phyloP scores from a whole-genome alignment of 1,284 basidiomycete species.

The Heimioporus retisporus region DNA sequence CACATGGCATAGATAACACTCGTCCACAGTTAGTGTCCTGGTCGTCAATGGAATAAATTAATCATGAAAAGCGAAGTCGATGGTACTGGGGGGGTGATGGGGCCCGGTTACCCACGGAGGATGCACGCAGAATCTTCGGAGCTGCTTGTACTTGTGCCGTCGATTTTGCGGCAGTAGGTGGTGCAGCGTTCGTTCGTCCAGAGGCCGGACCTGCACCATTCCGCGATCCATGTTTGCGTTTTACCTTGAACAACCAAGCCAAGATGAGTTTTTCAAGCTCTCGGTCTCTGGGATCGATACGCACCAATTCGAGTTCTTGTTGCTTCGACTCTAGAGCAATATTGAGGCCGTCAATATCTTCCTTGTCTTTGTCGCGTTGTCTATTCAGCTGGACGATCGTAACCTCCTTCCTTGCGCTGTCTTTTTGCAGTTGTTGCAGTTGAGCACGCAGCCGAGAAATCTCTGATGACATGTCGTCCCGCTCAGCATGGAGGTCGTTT shows the following conservation, averaged over 20 bases:
- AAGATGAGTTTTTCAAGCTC: constrained; percentile 2
- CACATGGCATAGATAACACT: not conserved
- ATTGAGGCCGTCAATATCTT: constrained; percentile 84
- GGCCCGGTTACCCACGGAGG: not conserved
- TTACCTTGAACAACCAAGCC: constrained; percentile 60
- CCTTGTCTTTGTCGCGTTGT: constrained; percentile 74
- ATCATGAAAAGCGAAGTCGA: not conserved
- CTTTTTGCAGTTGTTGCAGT: constrained; percentile 77
- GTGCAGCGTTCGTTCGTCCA: constrained; percentile 53
- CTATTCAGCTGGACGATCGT: constrained; percentile 80
- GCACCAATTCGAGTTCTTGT: constrained; percentile 88
- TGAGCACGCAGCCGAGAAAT: constrained; percentile 71
- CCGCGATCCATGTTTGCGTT: constrained; percentile 72
- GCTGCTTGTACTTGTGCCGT: not conserved
- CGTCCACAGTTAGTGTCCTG: no score
- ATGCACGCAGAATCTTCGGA: not conserved
- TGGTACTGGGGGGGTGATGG: not conserved
- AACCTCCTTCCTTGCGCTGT: constrained; percentile 87
- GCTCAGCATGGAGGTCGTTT: constrained; percentile 1
- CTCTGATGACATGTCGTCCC: constrained; percentile 65
- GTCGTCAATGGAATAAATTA: not conserved
- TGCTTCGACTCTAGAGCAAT: constrained; percentile 92
- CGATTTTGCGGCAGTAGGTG: not conserved
- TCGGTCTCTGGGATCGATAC: constrained; percentile 38
- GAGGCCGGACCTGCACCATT: constrained; percentile 73